Evolutionary conservation across 768 basidiomycete species (phyloP).

Genomic region (Hygrophoropsis aurantiaca): DNA sequence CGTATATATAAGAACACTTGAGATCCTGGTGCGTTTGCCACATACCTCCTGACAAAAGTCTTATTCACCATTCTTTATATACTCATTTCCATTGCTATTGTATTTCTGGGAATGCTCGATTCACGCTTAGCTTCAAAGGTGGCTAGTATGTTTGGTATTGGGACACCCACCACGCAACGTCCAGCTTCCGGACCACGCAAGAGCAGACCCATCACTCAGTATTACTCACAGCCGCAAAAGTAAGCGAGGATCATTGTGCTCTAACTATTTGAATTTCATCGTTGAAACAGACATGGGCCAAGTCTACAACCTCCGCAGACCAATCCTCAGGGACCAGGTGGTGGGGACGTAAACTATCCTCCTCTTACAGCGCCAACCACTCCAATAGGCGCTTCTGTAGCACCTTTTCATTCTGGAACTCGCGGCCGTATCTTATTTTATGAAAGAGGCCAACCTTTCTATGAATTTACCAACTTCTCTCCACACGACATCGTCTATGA

Average conservation of each 20-base stretch:
- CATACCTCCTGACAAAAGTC: not conserved
- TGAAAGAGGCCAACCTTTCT: constrained; percentile 60
- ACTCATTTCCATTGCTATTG: constrained; percentile 10
- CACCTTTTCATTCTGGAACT: constrained; percentile 24
- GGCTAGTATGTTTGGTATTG: constrained; percentile 23
- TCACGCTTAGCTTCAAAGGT: constrained; percentile 32
- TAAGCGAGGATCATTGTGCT: too few species aligned
- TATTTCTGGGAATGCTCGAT: constrained; percentile 30
- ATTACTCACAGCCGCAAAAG: constrained; percentile 15
- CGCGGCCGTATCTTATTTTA: constrained; percentile 56
- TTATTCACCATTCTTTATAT: constrained; percentile 28
- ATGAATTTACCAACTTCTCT: constrained; percentile 77
- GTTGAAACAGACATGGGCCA: constrained; percentile 8
- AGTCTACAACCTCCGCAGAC: constrained; percentile 13
- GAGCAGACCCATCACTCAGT: constrained; percentile 23
- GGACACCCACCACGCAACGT: constrained; percentile 23
- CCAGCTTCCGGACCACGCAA: constrained; percentile 14
- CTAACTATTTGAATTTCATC: constrained; percentile 7
- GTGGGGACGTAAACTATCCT: constrained; percentile 23
- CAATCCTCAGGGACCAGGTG: constrained; percentile 5
- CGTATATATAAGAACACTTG: constrained; percentile 22
- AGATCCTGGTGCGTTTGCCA: not conserved
- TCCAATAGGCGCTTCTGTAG: constrained; percentile 26
- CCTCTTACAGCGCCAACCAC: constrained; percentile 31
- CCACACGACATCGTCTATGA: constrained; percentile 61